These are phyloP conservation scores for Tetrahymena borealis DNA, from an alignment of 73 alveolate species.

Conservation along the genomic window DNA sequence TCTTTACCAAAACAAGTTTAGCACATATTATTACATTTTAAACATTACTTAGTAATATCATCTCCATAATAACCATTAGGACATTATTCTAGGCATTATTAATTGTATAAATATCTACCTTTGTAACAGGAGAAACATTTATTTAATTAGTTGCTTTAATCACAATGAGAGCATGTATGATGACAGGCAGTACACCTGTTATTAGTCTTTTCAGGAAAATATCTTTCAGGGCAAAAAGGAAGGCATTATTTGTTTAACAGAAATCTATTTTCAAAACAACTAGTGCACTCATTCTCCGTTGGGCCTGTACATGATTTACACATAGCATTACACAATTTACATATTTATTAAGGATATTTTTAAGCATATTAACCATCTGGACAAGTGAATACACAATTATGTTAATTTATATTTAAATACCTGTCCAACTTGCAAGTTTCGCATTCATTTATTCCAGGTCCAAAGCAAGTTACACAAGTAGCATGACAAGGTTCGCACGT, in stretches of 20 bases:
- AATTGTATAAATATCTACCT: background rate
- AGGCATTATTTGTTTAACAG: background rate
- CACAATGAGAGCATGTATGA: background rate
- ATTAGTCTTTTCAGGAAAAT: background rate
- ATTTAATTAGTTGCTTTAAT: background rate
- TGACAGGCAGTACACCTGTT: background rate
- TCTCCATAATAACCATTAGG: background rate
- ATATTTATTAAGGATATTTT: background rate
- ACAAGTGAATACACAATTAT: background rate
- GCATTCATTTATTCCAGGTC: background rate
- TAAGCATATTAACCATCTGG: background rate
- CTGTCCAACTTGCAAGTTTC: background rate
- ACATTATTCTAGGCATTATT: background rate
- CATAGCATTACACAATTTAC: background rate
- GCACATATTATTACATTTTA: background rate
- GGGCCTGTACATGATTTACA: background rate
- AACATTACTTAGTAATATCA: background rate
- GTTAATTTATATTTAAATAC: background rate
- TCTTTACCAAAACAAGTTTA: background rate
- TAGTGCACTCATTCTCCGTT: background rate
- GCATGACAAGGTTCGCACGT: background rate
- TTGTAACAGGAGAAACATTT: background rate
- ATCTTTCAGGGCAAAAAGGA: background rate
- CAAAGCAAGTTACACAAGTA: background rate
- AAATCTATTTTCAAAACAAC: background rate